Percentiles rank a stretch among this genome's conserved stretches.
Evolutionary conservation across 345 rosid species (phyloP).

Genomic region (Citrus maxima): DNA sequence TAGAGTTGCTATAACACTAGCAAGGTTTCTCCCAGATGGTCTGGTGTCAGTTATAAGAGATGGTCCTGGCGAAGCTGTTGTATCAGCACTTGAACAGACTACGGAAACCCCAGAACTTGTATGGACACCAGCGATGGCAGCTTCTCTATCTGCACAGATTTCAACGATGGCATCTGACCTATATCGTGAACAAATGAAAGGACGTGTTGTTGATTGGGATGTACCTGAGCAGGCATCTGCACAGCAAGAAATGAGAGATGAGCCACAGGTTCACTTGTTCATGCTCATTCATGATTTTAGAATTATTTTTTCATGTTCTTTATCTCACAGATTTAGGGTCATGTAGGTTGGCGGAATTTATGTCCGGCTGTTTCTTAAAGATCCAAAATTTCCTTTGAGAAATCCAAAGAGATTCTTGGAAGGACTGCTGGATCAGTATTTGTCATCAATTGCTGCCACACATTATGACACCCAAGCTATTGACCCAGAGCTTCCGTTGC

Average conservation of each 20-base stretch:
- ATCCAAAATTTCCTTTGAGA: conserved; percentile 95
- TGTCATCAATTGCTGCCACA: conserved; percentile 88
- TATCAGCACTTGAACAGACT: conserved; percentile 84
- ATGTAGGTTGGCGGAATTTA: conserved; percentile 94
- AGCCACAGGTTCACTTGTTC: conserved; percentile 64
- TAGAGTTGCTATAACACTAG: conserved; percentile 94
- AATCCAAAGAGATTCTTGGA: conserved; percentile 96
- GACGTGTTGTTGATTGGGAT: conserved; percentile 95
- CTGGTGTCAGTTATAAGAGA: conserved; percentile 89
- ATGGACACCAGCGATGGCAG: conserved; percentile 99
- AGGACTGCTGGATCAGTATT: conserved; percentile 93
- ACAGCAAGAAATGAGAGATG: conserved; percentile 90
- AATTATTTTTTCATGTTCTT: background rate
- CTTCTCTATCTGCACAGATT: conserved; percentile 94
- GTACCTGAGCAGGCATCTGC: conserved; percentile 93
- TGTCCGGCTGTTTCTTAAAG: conserved; percentile 89
- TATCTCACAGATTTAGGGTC: conserved; percentile 21
- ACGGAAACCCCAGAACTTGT: conserved; percentile 98
- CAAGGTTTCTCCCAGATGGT: conserved; percentile 97
- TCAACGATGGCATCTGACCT: conserved; percentile 93
- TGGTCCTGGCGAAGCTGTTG: conserved; percentile 99
- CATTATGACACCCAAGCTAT: conserved; percentile 74
- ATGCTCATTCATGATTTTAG: background rate
- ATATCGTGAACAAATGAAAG: conserved; percentile 89
- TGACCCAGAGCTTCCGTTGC: conserved; percentile 92